These are phyloP conservation scores for Buxus sempervirens DNA, from an alignment of 164 flowering plant genomes.

Conservation along the genomic window DNA sequence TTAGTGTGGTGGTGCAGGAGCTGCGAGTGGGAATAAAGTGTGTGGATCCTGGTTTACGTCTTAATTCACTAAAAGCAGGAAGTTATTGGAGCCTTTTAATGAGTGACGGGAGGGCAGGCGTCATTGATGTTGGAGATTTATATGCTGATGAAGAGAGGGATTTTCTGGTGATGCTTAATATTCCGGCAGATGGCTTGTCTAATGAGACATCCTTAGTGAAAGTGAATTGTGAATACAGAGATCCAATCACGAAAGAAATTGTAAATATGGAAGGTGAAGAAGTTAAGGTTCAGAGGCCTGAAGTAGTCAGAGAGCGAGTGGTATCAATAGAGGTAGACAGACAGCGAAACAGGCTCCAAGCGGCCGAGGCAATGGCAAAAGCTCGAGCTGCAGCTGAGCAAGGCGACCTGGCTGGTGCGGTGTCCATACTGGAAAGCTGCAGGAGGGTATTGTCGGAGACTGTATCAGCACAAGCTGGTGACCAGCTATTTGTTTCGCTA, in stretches of 20 bases:
- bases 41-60: slow-evolving; percentile 36
- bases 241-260: slow-evolving; percentile 51
- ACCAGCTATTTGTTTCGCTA: slow-evolving; percentile 53
- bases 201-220: slow-evolving; percentile 45
- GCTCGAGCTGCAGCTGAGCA: slow-evolving; percentile 72
- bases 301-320: slow-evolving; percentile 20
- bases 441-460: slow-evolving; percentile 46
- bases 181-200: slow-evolving; percentile 44
- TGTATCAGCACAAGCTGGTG: slow-evolving; percentile 55
- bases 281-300: slow-evolving; percentile 58
- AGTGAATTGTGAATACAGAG: slow-evolving; percentile 55
- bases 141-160: slow-evolving; percentile 97
- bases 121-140: slow-evolving; percentile 69
- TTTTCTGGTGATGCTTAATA: slow-evolving; percentile 54
- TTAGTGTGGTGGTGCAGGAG: slow-evolving; percentile 85
- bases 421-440: slow-evolving; percentile 53
- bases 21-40: slow-evolving; percentile 53
- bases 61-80: slow-evolving; percentile 68
- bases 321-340: slow-evolving; percentile 82
- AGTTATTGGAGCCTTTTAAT: slow-evolving; percentile 49
- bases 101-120: slow-evolving; percentile 37
- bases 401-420: slow-evolving; percentile 69
- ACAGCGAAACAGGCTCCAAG: slow-evolving; percentile 69
- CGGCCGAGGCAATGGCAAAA: slow-evolving; percentile 78
- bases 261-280: slow-evolving; percentile 33